Percentiles rank a stretch among this genome's conserved stretches.
These are phyloP conservation scores for Penicillium sp. DNA, from an alignment of 2,329 filamentous ascomycete genomes.

Conservation along the genomic window DNA sequence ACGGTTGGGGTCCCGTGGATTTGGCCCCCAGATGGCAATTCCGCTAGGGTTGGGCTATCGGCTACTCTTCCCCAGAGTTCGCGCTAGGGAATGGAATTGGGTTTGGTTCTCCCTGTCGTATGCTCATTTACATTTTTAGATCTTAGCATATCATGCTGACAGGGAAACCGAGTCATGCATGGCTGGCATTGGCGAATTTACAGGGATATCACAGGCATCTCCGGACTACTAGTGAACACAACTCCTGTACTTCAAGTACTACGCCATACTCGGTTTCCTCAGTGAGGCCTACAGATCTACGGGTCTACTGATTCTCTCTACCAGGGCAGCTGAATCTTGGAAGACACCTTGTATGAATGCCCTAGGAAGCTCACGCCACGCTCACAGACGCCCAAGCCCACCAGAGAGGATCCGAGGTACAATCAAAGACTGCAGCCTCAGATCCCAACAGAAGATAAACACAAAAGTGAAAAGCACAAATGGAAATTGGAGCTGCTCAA, in stretches of 20 bases:
- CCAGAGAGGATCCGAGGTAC: background rate
- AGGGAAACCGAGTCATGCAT: background rate
- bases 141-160: background rate
- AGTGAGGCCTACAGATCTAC: background rate
- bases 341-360: conserved; percentile 14
- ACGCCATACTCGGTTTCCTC: background rate
- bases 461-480: conserved; percentile 17
- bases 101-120: background rate
- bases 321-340: background rate
- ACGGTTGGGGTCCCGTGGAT: background rate
- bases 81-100: background rate
- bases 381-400: conserved; percentile 12
- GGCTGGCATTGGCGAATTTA: background rate
- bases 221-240: background rate
- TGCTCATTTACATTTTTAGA: background rate
- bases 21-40: background rate
- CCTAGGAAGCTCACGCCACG: conserved; percentile 18
- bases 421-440: background rate
- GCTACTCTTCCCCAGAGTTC: background rate
- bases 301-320: background rate
- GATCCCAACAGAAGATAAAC: background rate
- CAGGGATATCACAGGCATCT: background rate
- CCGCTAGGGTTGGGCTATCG: background rate
- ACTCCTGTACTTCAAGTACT: background rate
- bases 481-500: conserved; percentile 27